Percentiles rank a stretch among this genome's conserved stretches.
These are phyloP conservation scores for Saposhnikovia divaricata DNA, from an alignment of 129 eudicot genomes.

Conservation along the genomic window DNA sequence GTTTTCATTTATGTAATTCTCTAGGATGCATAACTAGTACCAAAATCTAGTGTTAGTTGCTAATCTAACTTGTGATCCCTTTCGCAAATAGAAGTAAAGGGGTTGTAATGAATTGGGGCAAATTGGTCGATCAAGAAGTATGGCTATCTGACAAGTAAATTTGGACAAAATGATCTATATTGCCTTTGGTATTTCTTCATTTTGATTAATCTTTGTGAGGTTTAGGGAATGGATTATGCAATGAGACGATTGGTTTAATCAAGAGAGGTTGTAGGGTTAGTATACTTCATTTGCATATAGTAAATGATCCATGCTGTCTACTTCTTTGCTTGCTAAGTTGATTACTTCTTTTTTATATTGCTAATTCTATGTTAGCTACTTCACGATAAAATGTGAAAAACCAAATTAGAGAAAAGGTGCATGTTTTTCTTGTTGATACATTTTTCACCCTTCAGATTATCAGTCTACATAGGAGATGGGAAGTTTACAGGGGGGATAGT, in stretches of 20 bases:
- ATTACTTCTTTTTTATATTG: neutral
- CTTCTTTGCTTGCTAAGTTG: neutral
- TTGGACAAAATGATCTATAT: neutral
- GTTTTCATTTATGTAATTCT: no score
- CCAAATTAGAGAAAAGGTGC: neutral
- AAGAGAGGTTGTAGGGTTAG: neutral
- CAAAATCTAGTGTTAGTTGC: neutral
- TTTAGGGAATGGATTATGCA: neutral
- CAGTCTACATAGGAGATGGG: neutral
- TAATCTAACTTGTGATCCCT: neutral
- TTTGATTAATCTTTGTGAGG: neutral
- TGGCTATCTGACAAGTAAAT: neutral
- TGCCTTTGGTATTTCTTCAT: neutral
- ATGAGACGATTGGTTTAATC: neutral
- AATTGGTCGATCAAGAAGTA: neutral
- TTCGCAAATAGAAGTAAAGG: neutral
- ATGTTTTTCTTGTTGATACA: neutral
- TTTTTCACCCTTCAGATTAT: neutral
- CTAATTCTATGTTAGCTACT: neutral
- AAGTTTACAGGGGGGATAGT: conserved; percentile 8
- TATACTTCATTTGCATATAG: neutral
- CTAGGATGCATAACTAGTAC: no score
- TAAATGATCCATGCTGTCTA: neutral
- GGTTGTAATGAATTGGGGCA: neutral
- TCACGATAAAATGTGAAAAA: no score